Conservation (phyloP, 2,329 filamentous ascomycete species). For the Pseudogymnoascus pannorum region DNA sequence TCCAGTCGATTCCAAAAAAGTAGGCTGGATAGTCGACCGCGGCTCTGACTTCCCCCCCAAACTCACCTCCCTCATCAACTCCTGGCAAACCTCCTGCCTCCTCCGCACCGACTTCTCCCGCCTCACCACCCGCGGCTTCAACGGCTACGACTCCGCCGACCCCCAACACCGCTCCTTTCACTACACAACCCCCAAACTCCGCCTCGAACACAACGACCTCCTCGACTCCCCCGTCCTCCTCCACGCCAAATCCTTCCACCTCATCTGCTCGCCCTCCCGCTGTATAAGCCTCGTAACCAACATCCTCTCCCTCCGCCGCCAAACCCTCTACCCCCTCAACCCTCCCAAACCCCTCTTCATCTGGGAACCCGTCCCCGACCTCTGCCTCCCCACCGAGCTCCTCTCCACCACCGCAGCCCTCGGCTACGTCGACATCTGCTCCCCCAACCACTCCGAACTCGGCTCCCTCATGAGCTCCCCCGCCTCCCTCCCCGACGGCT, state of each 20-base stretch:
- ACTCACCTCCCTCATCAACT: conserved; percentile 55
- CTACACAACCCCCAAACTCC: conserved; percentile 80
- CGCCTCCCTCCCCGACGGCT: conserved; percentile 41
- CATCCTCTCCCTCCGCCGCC: conserved; percentile 54
- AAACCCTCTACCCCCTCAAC: conserved; percentile 31
- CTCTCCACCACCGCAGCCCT: conserved; percentile 58
- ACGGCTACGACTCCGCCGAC: conserved; percentile 65
- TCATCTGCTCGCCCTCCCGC: conserved; percentile 73
- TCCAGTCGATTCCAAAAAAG: conserved; percentile 48
- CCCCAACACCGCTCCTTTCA: conserved; percentile 65
- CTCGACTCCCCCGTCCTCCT: conserved; percentile 49
- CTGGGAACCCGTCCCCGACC: conserved; percentile 92
- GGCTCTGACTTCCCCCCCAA: conserved; percentile 76
- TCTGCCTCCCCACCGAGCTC: conserved; percentile 65
- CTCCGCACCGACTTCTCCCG: conserved; percentile 59
- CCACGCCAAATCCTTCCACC: conserved; percentile 70
- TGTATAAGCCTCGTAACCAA: conserved; percentile 68
- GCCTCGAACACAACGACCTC: conserved; percentile 67
- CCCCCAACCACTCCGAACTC: conserved; percentile 86
- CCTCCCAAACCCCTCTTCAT: conserved; percentile 64
- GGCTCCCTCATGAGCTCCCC: conserved; percentile 67
- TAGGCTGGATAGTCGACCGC: conserved; percentile 88
- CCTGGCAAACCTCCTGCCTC: conserved; percentile 70
- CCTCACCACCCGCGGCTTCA: conserved; percentile 85
- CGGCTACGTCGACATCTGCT: conserved; percentile 55